Evolutionary conservation across 2,329 filamentous ascomycete species (phyloP), one percentile per base, ranked within the genome.

Genomic region (Xylariaceae sp.): DNA sequence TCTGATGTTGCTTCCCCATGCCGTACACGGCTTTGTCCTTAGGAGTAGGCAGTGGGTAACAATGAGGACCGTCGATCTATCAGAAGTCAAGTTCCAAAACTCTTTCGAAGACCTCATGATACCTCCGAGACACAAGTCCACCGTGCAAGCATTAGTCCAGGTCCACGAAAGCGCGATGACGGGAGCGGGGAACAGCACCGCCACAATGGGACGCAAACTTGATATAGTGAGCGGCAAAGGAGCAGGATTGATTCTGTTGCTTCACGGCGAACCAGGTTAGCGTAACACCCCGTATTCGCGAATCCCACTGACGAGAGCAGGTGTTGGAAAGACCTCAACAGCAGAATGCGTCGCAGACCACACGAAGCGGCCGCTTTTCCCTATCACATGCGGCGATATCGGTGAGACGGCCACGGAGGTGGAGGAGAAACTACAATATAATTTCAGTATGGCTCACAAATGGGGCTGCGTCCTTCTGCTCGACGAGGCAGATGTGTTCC

Each of bases 381-480:
- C 53, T 18, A 51, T 58, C 32, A 56, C 53, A 13, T 58, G 56
- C 22, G 56, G 56, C n/a, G 50, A 56, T 49, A 57, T 57, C 21
- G 46, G 44, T 2, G 18, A 42, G 22, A 51, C 52, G 12, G 52
- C 52, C 5, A 42, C 26, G 15, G 47, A 54, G 22, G 51, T 55
- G n/a, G 49, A 55, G 6, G 26, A 41, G 9, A 55, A 55, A 12
- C 22, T 55, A 5, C 39, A 52, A 10, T 13, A 49, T 8, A 52
- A 55, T 26, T 55, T 55, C 8, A 7, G 18, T n/a, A 37, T 55
- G 32, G 53, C 49, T 29, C 43, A 48, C 16, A 55, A 55, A 55
- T 55, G 53, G 53, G 45, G 49, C 10, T 52, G 44, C 16, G 53
- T 55, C 6, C 51, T 57, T 39, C 21, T 54, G 21, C 37, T 56